Evolutionary conservation across 2,329 filamentous ascomycete genomes (phyloP).

Genomic region (Fusarium goolgardi): DNA sequence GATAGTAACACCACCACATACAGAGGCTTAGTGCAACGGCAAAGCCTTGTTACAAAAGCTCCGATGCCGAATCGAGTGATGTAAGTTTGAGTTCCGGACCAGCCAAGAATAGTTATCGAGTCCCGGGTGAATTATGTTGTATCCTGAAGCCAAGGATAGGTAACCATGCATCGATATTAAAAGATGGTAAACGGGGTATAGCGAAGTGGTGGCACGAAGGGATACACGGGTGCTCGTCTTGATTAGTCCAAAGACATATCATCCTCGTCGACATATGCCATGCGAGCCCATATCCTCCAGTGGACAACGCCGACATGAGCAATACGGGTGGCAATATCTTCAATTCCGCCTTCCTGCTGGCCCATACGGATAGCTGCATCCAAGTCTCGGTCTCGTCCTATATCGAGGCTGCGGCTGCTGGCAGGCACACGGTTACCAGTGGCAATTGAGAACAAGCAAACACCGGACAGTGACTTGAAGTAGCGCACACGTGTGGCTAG

Average conservation of each 20-base stretch:
- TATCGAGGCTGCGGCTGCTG: slow-evolving; percentile 52
- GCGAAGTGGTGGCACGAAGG: slow-evolving; percentile 26
- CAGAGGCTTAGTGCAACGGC: background rate
- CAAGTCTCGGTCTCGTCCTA: slow-evolving; percentile 48
- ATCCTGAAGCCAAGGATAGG: slow-evolving; percentile 18
- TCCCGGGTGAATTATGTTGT: slow-evolving; percentile 13
- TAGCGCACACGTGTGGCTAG: slow-evolving; percentile 63
- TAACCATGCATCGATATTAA: slow-evolving; percentile 39
- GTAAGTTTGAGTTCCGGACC: slow-evolving; percentile 27
- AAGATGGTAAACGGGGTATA: slow-evolving; percentile 37
- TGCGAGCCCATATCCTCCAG: slow-evolving; percentile 86
- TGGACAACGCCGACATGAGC: slow-evolving; percentile 87
- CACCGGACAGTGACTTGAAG: slow-evolving; percentile 64
- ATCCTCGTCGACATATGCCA: slow-evolving; percentile 72
- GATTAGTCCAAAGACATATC: slow-evolving; percentile 51
- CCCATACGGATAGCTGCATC: slow-evolving; percentile 55
- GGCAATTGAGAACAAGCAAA: slow-evolving; percentile 66
- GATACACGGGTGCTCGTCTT: slow-evolving; percentile 14
- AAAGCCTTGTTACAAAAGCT: background rate
- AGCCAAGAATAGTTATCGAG: slow-evolving; percentile 30
- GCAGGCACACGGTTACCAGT: slow-evolving; percentile 62
- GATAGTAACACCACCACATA: slow-evolving; percentile 25
- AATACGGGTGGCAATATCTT: slow-evolving; percentile 79
- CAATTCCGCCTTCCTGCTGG: slow-evolving; percentile 65
- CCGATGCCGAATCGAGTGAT: slow-evolving; percentile 7